phyloP scores from a whole-genome alignment of 805 yeast species.

The Starmerella sirachaensis region DNA sequence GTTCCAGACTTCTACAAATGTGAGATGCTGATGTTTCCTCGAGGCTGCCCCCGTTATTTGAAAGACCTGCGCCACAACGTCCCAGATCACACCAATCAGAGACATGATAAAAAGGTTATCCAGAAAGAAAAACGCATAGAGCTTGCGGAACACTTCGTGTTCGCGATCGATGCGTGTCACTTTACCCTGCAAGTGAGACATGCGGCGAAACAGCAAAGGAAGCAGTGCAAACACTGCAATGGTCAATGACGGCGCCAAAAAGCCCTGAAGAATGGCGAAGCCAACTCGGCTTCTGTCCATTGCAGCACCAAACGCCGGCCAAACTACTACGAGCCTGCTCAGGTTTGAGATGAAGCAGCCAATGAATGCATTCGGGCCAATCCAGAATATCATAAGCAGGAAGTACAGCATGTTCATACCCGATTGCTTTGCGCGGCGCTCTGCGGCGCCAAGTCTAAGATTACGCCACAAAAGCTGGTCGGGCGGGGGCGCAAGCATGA shows the following conservation, averaged over 20 bases:
- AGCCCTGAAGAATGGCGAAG: slow-evolving; percentile 31
- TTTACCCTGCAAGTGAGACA: slow-evolving; percentile 31
- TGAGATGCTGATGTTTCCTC: slow-evolving; percentile 10
- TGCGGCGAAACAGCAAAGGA: slow-evolving; percentile 29
- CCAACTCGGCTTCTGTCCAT: slow-evolving; percentile 23
- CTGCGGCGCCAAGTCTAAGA: slow-evolving; percentile 22
- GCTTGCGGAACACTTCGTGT: slow-evolving; percentile 29
- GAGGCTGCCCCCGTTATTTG: slow-evolving; percentile 13
- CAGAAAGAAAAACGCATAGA: slow-evolving; percentile 30
- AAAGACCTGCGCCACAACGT: slow-evolving; percentile 26
- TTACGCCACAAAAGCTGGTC: slow-evolving; percentile 31
- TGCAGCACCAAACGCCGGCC: slow-evolving; percentile 27
- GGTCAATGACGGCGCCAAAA: slow-evolving; percentile 30
- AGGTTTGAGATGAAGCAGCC: slow-evolving; percentile 32
- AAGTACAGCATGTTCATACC: slow-evolving; percentile 28
- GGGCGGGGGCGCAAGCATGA: slow-evolving; percentile 28
- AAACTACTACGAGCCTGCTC: slow-evolving; percentile 29
- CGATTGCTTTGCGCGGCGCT: slow-evolving; percentile 26
- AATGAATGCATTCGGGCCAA: slow-evolving; percentile 32
- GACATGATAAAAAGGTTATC: slow-evolving; percentile 31
- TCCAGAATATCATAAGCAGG: slow-evolving; percentile 27
- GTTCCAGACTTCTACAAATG: slow-evolving; percentile 24
- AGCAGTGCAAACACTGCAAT: slow-evolving; percentile 27
- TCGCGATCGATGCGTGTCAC: slow-evolving; percentile 31
- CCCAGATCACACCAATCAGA: slow-evolving; percentile 32